Percentiles rank a stretch among this genome's conserved stretches.
These are phyloP conservation scores for Yamadazyma akitaensis DNA, from an alignment of 805 yeast species.

Conservation along the genomic window DNA sequence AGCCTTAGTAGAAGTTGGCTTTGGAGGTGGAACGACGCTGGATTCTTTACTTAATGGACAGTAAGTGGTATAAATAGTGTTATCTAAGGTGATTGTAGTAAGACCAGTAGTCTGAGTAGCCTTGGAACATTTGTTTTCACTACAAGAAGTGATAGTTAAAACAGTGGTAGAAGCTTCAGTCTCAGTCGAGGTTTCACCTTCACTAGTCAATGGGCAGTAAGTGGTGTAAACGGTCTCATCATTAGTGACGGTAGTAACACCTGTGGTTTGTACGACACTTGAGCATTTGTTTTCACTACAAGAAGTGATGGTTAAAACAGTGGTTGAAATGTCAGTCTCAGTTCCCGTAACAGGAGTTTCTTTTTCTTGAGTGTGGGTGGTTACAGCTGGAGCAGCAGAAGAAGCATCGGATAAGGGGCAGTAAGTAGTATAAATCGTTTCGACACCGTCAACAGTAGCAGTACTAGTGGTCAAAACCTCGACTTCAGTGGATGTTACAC, in stretches of 20 bases:
- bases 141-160: conserved; percentile 38
- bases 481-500: conserved; percentile 15
- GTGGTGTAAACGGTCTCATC: conserved; percentile 31
- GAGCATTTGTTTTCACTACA: conserved; percentile 31
- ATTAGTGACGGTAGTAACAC: conserved; percentile 18
- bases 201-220: conserved; percentile 21
- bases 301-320: conserved; percentile 35
- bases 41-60: conserved; percentile 8
- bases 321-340: conserved; percentile 16
- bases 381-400: conserved; percentile 7
- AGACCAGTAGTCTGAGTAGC: conserved; percentile 34
- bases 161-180: conserved; percentile 24
- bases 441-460: conserved; percentile 29
- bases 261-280: conserved; percentile 29
- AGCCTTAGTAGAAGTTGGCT: conserved; percentile 6
- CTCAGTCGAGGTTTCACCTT: not conserved
- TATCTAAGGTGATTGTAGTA: conserved; percentile 18
- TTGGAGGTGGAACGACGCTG: not conserved
- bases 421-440: conserved; percentile 38
- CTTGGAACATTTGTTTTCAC: conserved; percentile 26
- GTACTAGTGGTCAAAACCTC: conserved; percentile 26
- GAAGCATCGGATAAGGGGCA: conserved; percentile 18
- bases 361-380: not conserved
- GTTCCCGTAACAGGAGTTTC: conserved; percentile 4
- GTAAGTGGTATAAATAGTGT: conserved; percentile 21